Evolutionary conservation across 1,284 basidiomycete species (phyloP).

Genomic region (Macrocystidia cucumis): DNA sequence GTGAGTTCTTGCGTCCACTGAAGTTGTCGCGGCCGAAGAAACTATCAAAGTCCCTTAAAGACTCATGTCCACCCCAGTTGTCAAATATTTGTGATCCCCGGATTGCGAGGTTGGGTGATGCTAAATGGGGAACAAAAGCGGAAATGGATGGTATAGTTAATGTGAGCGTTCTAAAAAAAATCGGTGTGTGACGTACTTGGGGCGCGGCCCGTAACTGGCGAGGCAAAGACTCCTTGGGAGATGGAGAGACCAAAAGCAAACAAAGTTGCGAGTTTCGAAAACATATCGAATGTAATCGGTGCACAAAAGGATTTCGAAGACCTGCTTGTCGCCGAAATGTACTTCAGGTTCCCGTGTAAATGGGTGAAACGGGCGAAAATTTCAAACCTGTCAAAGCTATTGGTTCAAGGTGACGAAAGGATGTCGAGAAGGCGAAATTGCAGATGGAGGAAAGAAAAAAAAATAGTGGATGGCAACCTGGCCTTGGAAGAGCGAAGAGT

Average conservation of each 20-base stretch:
- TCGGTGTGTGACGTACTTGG: not conserved
- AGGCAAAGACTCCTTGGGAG: not conserved
- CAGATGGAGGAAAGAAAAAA: constrained; percentile 3
- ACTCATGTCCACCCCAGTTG: constrained; percentile 11
- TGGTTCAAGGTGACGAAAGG: too few species aligned
- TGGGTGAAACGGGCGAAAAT: too few species aligned
- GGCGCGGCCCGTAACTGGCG: not conserved
- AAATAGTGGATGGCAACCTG: too few species aligned
- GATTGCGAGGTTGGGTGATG: constrained; percentile 1
- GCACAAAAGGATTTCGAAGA: too few species aligned
- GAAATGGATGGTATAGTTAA: not conserved
- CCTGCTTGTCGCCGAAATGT: too few species aligned
- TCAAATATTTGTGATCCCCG: constrained; percentile 12
- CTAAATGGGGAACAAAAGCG: constrained; percentile 7
- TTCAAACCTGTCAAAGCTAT: too few species aligned
- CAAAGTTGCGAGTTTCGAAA: not conserved
- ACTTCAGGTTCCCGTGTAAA: too few species aligned
- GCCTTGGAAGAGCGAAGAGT: too few species aligned
- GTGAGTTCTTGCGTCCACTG: constrained; percentile 12
- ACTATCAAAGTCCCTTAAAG: constrained; percentile 13
- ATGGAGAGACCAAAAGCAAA: not conserved
- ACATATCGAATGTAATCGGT: too few species aligned
- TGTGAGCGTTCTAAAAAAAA: not conserved
- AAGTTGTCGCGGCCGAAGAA: constrained; percentile 17
- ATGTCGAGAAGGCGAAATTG: constrained; percentile 3